Evolutionary conservation across 148 eudicot species (phyloP).

Genomic region (Camellia lanceoleosa): DNA sequence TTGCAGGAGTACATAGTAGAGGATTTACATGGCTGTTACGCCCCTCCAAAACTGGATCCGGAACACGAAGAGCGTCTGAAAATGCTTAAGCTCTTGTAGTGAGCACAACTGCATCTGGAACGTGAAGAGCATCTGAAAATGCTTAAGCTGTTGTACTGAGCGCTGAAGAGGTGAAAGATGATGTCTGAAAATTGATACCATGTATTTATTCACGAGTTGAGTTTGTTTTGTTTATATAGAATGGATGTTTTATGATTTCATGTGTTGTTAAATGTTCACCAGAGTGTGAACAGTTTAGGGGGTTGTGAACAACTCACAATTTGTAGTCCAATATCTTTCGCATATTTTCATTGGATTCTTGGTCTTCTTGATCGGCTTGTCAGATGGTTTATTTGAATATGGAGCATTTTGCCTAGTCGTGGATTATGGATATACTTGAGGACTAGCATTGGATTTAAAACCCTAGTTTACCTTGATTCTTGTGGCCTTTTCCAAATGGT

Average conservation of each 20-base stretch:
- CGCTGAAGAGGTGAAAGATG: too few species aligned
- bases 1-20: slow-evolving; percentile 76
- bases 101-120: slow-evolving; percentile 55
- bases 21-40: slow-evolving; percentile 69
- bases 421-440: too few species aligned
- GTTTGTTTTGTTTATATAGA: neutral
- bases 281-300: neutral
- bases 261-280: neutral
- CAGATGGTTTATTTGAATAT: too few species aligned
- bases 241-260: neutral
- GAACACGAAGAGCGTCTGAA: slow-evolving; percentile 63
- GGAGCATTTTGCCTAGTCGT: too few species aligned
- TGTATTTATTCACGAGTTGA: too few species aligned
- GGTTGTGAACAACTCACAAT: neutral
- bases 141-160: slow-evolving; percentile 62
- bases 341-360: neutral
- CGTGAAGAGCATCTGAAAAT: slow-evolving; percentile 65
- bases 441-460: too few species aligned
- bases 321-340: neutral
- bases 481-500: too few species aligned
- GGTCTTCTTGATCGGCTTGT: too few species aligned
- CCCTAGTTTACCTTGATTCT: too few species aligned
- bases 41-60: slow-evolving; percentile 64
- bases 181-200: too few species aligned
- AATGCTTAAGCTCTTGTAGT: slow-evolving; percentile 62